Percentiles rank a stretch among this genome's conserved stretches.
Conservation (phyloP, 129 eudicot species). For the Tanacetum coccineum region DNA sequence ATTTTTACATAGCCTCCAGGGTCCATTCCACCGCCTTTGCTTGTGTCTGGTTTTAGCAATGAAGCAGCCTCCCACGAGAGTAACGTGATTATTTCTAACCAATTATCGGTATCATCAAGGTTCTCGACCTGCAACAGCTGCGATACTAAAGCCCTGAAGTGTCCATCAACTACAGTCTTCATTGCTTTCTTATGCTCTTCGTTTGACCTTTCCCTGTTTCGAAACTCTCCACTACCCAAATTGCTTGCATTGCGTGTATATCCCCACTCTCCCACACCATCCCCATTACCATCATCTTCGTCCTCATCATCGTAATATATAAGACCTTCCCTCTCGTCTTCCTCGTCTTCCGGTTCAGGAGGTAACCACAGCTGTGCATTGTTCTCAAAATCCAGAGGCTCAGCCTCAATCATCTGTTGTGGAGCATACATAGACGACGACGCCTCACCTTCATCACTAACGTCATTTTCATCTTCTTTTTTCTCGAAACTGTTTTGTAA, state of each 20-base stretch:
- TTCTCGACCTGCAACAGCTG: slow-evolving; percentile 96
- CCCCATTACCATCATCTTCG: slow-evolving; percentile 62
- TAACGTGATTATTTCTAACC: slow-evolving; percentile 87
- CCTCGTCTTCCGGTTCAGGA: slow-evolving; percentile 99
- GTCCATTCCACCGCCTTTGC: slow-evolving; percentile 98
- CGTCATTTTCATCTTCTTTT: slow-evolving; percentile 53
- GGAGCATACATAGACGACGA: slow-evolving; percentile 60
- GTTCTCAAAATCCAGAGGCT: slow-evolving; percentile 93
- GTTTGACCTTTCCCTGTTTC: slow-evolving; percentile 71
- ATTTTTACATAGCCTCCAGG: slow-evolving; percentile 99
- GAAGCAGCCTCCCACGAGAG: slow-evolving; percentile 99
- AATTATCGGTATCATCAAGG: slow-evolving; percentile 61
- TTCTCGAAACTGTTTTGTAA: slow-evolving; percentile 37
- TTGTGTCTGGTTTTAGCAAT: slow-evolving; percentile 87
- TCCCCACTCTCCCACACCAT: slow-evolving; percentile 89
- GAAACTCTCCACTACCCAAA: slow-evolving; percentile 75
- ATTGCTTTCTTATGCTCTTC: slow-evolving; percentile 91
- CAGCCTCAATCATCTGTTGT: slow-evolving; percentile 49
- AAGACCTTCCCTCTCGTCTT: slow-evolving; percentile 80
- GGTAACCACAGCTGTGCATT: slow-evolving; percentile 96
- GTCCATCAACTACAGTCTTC: slow-evolving; percentile 93
- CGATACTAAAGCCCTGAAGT: slow-evolving; percentile 90
- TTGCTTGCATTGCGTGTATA: slow-evolving; percentile 29
- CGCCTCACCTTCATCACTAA: slow-evolving; percentile 71
- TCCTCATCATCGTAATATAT: slow-evolving; percentile 67